Evolutionary conservation across 495 filamentous ascomycete species (phyloP).

Genomic region (Saxophila tyrrhenica): DNA sequence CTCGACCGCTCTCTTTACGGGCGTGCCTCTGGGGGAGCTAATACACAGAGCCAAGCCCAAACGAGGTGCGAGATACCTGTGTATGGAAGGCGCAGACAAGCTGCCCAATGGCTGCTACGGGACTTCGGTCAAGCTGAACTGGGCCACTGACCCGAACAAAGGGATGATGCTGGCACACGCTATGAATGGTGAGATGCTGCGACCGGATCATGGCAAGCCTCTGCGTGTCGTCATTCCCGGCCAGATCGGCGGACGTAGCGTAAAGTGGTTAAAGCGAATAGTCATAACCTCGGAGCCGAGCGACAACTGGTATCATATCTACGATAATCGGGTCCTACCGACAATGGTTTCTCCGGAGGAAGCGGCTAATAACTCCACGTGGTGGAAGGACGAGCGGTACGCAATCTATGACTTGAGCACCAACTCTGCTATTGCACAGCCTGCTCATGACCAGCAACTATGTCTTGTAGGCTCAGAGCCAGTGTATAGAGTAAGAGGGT

Average conservation of each 20-base stretch:
- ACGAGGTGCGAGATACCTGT: constrained; percentile 69
- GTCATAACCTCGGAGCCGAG: constrained; percentile 69
- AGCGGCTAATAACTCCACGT: constrained; percentile 58
- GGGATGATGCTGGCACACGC: constrained; percentile 84
- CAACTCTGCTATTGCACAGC: constrained; percentile 75
- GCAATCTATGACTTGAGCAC: constrained; percentile 90
- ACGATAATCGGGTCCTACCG: constrained; percentile 86
- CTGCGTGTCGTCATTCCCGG: constrained; percentile 78
- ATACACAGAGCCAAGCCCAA: constrained; percentile 56
- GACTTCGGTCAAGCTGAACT: constrained; percentile 78
- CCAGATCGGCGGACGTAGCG: constrained; percentile 87
- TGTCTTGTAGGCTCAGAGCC: constrained; percentile 35
- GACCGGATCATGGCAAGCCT: constrained; percentile 82
- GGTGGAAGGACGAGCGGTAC: constrained; percentile 87
- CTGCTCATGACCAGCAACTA: constrained; percentile 59
- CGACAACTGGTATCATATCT: constrained; percentile 94
- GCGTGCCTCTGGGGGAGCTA: constrained; percentile 64
- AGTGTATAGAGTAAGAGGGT: constrained; percentile 60
- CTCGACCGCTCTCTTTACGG: constrained; percentile 85
- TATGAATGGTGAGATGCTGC: constrained; percentile 82
- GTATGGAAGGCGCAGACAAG: constrained; percentile 45
- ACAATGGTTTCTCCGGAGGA: constrained; percentile 81
- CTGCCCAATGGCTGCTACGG: constrained; percentile 82
- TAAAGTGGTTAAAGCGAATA: constrained; percentile 87
- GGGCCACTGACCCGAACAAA: constrained; percentile 73